Evolutionary conservation across 495 filamentous ascomycete species (phyloP), one percentile per base, ranked within the genome.

Genomic region (Podospora pseudopauciseta): DNA sequence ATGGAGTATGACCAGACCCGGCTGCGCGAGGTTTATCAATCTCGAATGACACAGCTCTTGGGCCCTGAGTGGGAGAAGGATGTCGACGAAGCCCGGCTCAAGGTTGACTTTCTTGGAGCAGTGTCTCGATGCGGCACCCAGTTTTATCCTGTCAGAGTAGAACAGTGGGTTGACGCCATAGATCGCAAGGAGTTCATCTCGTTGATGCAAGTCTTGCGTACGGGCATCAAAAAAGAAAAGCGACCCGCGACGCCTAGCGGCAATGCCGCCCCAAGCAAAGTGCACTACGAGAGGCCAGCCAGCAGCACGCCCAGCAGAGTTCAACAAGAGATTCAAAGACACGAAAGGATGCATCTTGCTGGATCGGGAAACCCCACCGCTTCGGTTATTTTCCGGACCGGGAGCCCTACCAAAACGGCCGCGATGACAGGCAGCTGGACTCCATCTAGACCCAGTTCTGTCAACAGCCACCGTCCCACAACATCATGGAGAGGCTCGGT

Each of bases 1-100:
- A 79, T 80, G 77, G 78, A 80, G 39, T 80, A 78, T 59, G 78
- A 79, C 56, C 72, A 76, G 61, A 79, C 78, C 6, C 71, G 74
- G 64, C 57, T 79, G 54, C 55, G 78, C 27, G 74, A 78, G 68
- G 71, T 77, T 18, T 80, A 64, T 19, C 59, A 44, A 6, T 19
- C 44, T 16, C 66, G 71, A 18, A 75, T 79, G 75, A 60, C 65
- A 11, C 68, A 68, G 60, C 64, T 65, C 26, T 49, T 49, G 13
- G 34, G 71, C 19, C 70, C 70, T 2, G 68, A 66, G 15, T 74
- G 74, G 74, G 72, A 71, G 28, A 39, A 26, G n/a, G 71, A 70
- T 57, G 64, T 73, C 30, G 67, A 67, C 23, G 73, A 73, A 63
- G 57, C 63, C n/a, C 70, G 39, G 6, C 68, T 76, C 34, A 72